Base-by-base conservation (phyloP, 2,329 filamentous ascomycete genomes). In the Phoma herbarum region DNA sequence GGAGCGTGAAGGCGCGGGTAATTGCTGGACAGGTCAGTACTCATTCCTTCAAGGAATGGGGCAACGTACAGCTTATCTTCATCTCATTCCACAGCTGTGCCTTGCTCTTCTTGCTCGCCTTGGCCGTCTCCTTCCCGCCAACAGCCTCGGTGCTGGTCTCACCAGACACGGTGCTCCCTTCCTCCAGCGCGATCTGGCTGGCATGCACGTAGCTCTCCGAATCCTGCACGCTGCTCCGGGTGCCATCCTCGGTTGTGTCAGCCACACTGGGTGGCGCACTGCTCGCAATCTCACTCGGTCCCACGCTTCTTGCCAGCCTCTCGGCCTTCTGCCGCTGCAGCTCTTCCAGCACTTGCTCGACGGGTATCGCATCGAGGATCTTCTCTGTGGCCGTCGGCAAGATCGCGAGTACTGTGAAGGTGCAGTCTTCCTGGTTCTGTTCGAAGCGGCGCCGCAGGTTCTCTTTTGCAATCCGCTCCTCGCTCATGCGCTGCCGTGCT, bases 351-450 rank as follows among this genome's bases (percentile, higher is more conserved):
- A 97, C 92, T 71, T 91, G 88, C 77, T 99, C 95, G 42, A 96
- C 96, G 52, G 96, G 92, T 69, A 98, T 86, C 29, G 90, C 88
- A 67, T 92, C 88, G 71, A 97, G 83, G 69, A 99, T 90, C 75
- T 96, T 94, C 66, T 95, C 88, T 23, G 93, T 93, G 7, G 93
- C 91, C 31, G 94, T 96, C 4, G 95, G 95, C 10, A 99, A 85
- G 54, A 99, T 87, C 28, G 94, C 95, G n/a, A 98, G 88, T 43
- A 98, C 93, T 35, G 95, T 99, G 76, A 96, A 97, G 46, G 94
- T 97, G 80, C 95, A 99, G 79, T 99, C 95, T 76, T 97, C 94
- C 77, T 99, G 95, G 78, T 99, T 99, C 79, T 99, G 95, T 78
- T 98, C 92, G 80, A 99, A 99, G 73, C 95, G 91, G 59, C 95